Evolutionary conservation across 1,139 yeast genomes (phyloP).

Genomic region (Suzukiozyma palmioleophila): DNA sequence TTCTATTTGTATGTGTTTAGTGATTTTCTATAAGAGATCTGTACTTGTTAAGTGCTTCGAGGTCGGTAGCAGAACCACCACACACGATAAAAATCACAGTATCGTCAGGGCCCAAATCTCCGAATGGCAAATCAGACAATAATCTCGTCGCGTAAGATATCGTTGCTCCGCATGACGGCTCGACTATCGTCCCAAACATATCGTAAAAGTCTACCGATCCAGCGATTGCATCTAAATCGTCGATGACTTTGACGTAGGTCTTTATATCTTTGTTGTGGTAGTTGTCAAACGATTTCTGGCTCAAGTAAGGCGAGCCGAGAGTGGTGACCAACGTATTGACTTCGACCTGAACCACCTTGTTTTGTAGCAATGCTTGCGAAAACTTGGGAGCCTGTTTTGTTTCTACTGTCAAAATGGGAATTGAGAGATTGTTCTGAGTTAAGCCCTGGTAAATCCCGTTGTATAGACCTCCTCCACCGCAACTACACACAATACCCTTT

Average conservation of each 20-base stretch:
- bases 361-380: constrained; percentile 24
- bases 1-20: neutral
- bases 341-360: constrained; percentile 23
- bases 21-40: constrained; percentile 10
- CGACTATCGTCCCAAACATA: constrained; percentile 23
- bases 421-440: constrained; percentile 7
- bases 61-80: constrained; percentile 34
- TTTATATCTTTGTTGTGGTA: constrained; percentile 13
- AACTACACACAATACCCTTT: constrained; percentile 36
- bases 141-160: constrained; percentile 21
- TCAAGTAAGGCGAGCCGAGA: constrained; percentile 36
- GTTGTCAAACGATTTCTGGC: constrained; percentile 24
- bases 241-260: constrained; percentile 24
- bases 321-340: constrained; percentile 37
- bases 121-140: constrained; percentile 20
- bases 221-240: constrained; percentile 32
- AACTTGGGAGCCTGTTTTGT: constrained; percentile 39
- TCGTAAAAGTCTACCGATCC: constrained; percentile 26
- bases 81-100: constrained; percentile 35
- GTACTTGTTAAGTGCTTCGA: constrained; percentile 17
- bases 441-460: constrained; percentile 33
- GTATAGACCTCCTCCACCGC: constrained; percentile 43
- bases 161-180: constrained; percentile 45
- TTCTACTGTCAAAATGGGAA: constrained; percentile 31
- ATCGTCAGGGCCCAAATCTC: constrained; percentile 24